Evolutionary conservation across 169 alveolate species (phyloP).

Genomic region (Eimeria acervulina): DNA sequence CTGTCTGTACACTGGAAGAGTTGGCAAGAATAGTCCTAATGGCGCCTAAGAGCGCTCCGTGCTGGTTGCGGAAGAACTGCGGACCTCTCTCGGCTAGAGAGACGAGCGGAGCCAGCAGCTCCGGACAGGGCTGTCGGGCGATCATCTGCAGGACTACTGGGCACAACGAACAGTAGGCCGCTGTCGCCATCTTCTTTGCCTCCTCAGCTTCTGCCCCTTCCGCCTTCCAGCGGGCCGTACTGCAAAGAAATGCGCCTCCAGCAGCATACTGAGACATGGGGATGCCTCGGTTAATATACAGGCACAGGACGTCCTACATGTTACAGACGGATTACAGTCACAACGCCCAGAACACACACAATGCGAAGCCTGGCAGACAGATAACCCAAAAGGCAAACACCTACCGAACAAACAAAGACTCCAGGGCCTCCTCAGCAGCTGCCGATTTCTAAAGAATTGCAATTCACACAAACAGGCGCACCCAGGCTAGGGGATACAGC

Average conservation of each 20-base stretch:
- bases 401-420: constrained; percentile 43
- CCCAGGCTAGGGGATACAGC: background rate
- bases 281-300: background rate
- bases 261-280: background rate
- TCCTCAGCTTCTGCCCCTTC: constrained; percentile 25
- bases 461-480: background rate
- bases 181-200: constrained; percentile 22
- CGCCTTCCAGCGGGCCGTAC: constrained; percentile 56
- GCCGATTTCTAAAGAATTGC: constrained; percentile 7
- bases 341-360: background rate
- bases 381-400: background rate
- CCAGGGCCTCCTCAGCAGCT: constrained; percentile 64
- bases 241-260: background rate
- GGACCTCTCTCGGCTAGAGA: constrained; percentile 73
- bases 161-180: constrained; percentile 59
- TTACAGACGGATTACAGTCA: background rate
- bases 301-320: background rate
- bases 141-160: constrained; percentile 50
- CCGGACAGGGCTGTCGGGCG: constrained; percentile 27
- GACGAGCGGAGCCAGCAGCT: constrained; percentile 48
- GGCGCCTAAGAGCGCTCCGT: constrained; percentile 12
- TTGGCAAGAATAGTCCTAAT: constrained; percentile 34
- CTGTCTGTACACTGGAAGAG: background rate
- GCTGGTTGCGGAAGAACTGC: constrained; percentile 69
- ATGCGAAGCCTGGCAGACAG: background rate